phyloP scores from a whole-genome alignment of 2,329 filamentous ascomycete species.

The Sporothrix mexicana region DNA sequence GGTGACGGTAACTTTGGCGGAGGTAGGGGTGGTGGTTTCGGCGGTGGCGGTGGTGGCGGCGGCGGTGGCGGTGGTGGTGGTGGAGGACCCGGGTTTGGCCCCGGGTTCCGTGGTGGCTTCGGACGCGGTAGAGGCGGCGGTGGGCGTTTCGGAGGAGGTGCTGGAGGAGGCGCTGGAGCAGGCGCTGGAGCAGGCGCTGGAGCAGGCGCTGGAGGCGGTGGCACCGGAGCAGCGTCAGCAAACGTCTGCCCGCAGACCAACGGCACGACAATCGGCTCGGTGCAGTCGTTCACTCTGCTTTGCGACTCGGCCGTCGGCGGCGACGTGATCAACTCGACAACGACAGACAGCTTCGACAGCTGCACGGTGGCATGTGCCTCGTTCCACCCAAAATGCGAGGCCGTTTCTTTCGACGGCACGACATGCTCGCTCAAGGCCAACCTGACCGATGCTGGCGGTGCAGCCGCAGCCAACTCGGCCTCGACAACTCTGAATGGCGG shows the following conservation, averaged over 20 bases:
- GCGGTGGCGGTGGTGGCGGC: not conserved
- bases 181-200: not conserved
- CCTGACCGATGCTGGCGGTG: slow-evolving; percentile 28
- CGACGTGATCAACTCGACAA: slow-evolving; percentile 37
- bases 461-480: slow-evolving; percentile 30
- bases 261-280: slow-evolving; percentile 41
- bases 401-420: slow-evolving; percentile 39
- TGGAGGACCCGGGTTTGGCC: slow-evolving; percentile 3
- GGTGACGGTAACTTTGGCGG: not conserved
- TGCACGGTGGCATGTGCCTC: slow-evolving; percentile 44
- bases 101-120: not conserved
- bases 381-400: slow-evolving; percentile 44
- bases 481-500: slow-evolving; percentile 40
- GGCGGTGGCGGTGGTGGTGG: not conserved
- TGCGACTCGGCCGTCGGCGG: slow-evolving; percentile 41
- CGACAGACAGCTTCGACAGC: slow-evolving; percentile 38
- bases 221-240: not conserved
- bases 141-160: not conserved
- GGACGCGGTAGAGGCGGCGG: not conserved
- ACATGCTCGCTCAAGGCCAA: slow-evolving; percentile 42
- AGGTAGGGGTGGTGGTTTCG: not conserved
- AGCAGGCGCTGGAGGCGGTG: slow-evolving; percentile 10
- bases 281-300: slow-evolving; percentile 41
- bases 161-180: no score
- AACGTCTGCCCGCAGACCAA: slow-evolving; percentile 41